phyloP scores from a whole-genome alignment of 1,284 basidiomycete genomes.

The Melampsora larici-populina region DNA sequence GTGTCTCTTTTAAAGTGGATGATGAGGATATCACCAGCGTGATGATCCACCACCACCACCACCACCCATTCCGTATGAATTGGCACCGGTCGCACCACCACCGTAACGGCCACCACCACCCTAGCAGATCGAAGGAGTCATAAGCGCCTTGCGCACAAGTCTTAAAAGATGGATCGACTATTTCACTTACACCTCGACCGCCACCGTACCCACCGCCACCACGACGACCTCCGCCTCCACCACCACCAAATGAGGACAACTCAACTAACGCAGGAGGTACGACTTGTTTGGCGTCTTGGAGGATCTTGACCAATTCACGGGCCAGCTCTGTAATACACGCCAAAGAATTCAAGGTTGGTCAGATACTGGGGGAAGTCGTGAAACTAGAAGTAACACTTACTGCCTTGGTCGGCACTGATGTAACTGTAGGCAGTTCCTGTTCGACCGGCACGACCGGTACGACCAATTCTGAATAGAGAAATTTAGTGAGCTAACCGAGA shows the following conservation, averaged over 20 bases:
- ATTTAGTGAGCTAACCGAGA: slow-evolving; percentile 36
- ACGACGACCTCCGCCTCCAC: slow-evolving; percentile 59
- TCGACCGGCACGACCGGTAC: slow-evolving; percentile 61
- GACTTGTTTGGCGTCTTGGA: slow-evolving; percentile 82
- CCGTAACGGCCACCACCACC: slow-evolving; percentile 51
- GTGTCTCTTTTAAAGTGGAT: neutral
- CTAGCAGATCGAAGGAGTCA: neutral
- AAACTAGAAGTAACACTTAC: slow-evolving; percentile 33
- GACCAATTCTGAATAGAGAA: slow-evolving; percentile 58
- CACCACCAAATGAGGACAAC: slow-evolving; percentile 80
- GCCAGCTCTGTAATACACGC: slow-evolving; percentile 80
- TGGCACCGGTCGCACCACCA: slow-evolving; percentile 53
- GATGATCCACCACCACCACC: slow-evolving; percentile 41
- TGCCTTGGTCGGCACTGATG: slow-evolving; percentile 61
- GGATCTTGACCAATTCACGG: slow-evolving; percentile 81
- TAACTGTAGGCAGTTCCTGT: slow-evolving; percentile 81
- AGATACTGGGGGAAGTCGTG: neutral
- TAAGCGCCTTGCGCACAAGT: neutral
- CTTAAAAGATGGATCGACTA: neutral
- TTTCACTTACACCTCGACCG: slow-evolving; percentile 50
- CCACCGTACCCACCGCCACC: slow-evolving; percentile 47
- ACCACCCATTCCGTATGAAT: slow-evolving; percentile 40
- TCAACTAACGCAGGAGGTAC: slow-evolving; percentile 88
- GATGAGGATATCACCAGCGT: slow-evolving; percentile 37
- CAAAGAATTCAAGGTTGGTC: neutral